phyloP scores from a whole-genome alignment of 371 early-diverging fungal genomes.

The Actinomucor elegans region DNA sequence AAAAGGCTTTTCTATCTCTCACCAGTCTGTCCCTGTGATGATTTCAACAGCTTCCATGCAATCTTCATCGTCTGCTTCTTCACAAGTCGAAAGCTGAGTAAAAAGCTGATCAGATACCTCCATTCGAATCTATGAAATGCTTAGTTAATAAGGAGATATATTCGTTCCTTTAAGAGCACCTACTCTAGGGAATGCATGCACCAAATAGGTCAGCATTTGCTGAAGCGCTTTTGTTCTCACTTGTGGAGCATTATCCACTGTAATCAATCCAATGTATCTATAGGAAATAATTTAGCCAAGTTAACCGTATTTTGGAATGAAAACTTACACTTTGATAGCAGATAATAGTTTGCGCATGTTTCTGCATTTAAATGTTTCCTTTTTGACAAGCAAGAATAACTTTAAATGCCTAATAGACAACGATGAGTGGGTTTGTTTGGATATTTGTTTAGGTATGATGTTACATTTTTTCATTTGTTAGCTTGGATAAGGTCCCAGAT shows the following conservation, averaged over 20 bases:
- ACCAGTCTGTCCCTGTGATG: conserved; percentile 50
- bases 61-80: conserved; percentile 32
- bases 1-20: conserved; percentile 5
- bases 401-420: conserved; percentile 30
- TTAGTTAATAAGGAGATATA: background rate
- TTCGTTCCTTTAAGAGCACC: conserved; percentile 3
- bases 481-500: conserved; percentile 45
- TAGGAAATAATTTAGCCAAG: background rate
- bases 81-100: conserved; percentile 38
- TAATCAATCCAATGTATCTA: conserved; percentile 41
- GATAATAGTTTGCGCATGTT: conserved; percentile 47
- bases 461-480: conserved; percentile 40
- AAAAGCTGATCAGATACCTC: conserved; percentile 54
- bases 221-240: conserved; percentile 41
- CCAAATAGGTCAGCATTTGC: conserved; percentile 47
- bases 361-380: conserved; percentile 39
- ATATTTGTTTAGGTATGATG: background rate
- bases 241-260: conserved; percentile 21
- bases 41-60: conserved; percentile 44
- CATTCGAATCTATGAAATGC: conserved; percentile 40
- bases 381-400: conserved; percentile 25
- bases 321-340: conserved; percentile 49
- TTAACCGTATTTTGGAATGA: too few species aligned
- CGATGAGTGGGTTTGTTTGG: background rate
- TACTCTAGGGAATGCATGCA: conserved; percentile 57